Percentiles rank a stretch among this genome's conserved stretches.
These are phyloP conservation scores for Agrocybe pediades DNA, from an alignment of 768 basidiomycete genomes.

Conservation along the genomic window DNA sequence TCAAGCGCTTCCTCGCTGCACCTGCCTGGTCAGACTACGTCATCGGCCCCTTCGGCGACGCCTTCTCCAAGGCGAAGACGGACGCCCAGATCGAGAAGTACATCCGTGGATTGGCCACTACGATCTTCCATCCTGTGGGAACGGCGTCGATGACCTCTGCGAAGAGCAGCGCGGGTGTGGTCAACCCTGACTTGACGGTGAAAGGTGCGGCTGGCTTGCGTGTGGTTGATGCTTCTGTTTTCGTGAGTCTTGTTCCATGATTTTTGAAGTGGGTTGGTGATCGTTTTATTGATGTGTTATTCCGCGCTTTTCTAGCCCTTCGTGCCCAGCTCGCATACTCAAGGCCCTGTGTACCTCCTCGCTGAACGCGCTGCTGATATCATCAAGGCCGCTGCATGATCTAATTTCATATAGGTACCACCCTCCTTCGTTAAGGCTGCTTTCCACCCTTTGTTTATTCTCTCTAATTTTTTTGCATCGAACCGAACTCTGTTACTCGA, in stretches of 20 bases:
- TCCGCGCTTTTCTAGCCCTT: background rate
- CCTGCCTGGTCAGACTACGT: constrained; percentile 29
- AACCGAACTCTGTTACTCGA: no score
- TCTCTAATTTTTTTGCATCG: no score
- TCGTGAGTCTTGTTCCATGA: constrained; percentile 4
- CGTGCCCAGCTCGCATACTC: constrained; percentile 29
- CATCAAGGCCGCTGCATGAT: background rate
- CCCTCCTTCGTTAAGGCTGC: no score
- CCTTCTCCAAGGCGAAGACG: constrained; percentile 22
- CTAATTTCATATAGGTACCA: no score
- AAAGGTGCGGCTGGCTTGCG: constrained; percentile 36
- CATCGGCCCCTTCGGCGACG: constrained; percentile 21
- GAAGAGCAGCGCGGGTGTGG: constrained; percentile 31
- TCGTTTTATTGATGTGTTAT: background rate
- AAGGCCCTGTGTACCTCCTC: constrained; percentile 31
- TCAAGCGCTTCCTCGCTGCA: constrained; percentile 24
- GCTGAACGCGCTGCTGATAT: constrained; percentile 32
- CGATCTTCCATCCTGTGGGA: constrained; percentile 32
- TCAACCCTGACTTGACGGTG: constrained; percentile 35
- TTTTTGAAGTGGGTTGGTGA: no score
- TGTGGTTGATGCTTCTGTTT: constrained; percentile 34
- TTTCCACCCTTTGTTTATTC: no score
- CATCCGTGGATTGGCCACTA: constrained; percentile 17
- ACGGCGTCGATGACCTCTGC: constrained; percentile 33
- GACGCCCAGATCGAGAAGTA: constrained; percentile 13